Base-by-base conservation (phyloP, 179 eudicot species). In the Beta corolliflora region DNA sequence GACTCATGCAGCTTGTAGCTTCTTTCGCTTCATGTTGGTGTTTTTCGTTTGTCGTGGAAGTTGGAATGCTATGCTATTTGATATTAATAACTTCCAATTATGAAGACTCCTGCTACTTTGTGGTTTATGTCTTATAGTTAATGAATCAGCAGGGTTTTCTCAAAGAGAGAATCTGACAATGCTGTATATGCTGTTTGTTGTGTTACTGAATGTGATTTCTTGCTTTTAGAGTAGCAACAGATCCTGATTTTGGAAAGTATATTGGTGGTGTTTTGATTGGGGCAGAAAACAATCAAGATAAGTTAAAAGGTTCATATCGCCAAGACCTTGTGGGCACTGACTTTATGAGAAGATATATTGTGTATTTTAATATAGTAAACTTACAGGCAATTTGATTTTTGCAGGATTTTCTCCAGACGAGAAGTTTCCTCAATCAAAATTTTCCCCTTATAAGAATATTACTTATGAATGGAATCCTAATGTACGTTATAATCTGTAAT, bases 381-480 rank as follows among this genome's bases (percentile, higher is more conserved):
- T 75, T 67, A 66, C 52, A n/a, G 19, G 25, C 29, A 58, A 10
- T 59, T 79, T 68, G 36, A 65, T 59, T 75, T 13, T 83, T 91
- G 87, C 86, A 97, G 99, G 95, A 81, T 89, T 88, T 77, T 97
- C 99, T 83, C 98, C 98, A 4, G 98, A 90, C 83, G 91, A 88
- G 76, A 94, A 92, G 75, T 97, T 97, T 88, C 99, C 99, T 0
- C 97, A 88, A 83, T 91, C 95, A 67, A 89, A 86, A 72, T 97
- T 97, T 82, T 92, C 99, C 63, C 95, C 99, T 65, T 94, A 94
- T 76, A 78, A 80, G 64, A 91, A 86, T 83, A 79, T 68, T 76
- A 88, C 79, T 61, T 88, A 91, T 84, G 87, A 92, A 82, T 97
- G 99, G 99, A 97, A 97, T 85, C 98, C 97, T 78, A 78, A 84